Percentiles rank a stretch among this genome's conserved stretches.
These are phyloP conservation scores for Pseudocercospora vitis DNA, from an alignment of 2,329 filamentous ascomycete genomes.

Conservation along the genomic window DNA sequence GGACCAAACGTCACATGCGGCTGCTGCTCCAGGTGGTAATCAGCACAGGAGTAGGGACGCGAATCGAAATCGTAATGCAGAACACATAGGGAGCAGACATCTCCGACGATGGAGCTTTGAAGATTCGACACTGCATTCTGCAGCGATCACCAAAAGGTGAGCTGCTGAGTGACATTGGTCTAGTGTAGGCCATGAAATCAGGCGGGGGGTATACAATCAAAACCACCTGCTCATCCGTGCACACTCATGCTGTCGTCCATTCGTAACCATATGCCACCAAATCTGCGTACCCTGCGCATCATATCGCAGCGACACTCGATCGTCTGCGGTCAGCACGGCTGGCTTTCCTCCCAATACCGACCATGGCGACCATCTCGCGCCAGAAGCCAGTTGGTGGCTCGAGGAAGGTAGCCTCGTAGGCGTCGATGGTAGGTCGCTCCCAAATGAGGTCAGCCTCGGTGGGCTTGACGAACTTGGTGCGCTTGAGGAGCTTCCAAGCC, in stretches of 20 bases:
- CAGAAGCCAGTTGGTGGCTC: slow-evolving; percentile 56
- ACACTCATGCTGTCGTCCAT: not conserved
- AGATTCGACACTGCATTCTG: not conserved
- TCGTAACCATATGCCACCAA: not conserved
- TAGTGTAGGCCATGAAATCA: slow-evolving; percentile 2
- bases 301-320: slow-evolving; percentile 12
- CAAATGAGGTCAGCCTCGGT: slow-evolving; percentile 61
- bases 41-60: too few species aligned
- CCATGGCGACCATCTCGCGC: slow-evolving; percentile 53
- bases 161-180: not conserved
- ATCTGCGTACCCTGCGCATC: not conserved
- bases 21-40: too few species aligned
- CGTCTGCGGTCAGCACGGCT: slow-evolving; percentile 11
- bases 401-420: slow-evolving; percentile 56
- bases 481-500: slow-evolving; percentile 65
- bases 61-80: too few species aligned
- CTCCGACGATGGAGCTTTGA: not conserved
- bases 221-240: slow-evolving; percentile 1
- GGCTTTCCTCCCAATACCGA: slow-evolving; percentile 38
- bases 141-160: slow-evolving; percentile 1
- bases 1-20: too few species aligned
- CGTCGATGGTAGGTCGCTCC: slow-evolving; percentile 61
- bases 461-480: slow-evolving; percentile 56
- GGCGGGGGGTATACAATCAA: not conserved
- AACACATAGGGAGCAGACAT: too few species aligned